Base-by-base conservation (phyloP, 2,329 filamentous ascomycete species). In the Verticillium albo-atrum region DNA sequence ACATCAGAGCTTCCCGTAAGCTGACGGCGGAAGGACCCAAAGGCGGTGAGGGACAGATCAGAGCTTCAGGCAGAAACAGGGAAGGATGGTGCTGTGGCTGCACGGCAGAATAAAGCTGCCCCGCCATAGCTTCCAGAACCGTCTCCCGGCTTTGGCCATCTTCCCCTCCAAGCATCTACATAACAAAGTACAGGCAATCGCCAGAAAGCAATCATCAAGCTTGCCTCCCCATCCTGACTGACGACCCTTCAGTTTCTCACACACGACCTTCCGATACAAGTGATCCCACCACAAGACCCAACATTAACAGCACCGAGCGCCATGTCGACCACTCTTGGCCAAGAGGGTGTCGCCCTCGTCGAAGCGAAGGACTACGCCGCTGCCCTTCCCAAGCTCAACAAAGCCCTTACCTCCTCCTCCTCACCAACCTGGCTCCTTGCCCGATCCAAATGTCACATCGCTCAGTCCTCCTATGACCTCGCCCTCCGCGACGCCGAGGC, bases 341-440 rank as follows among this genome's bases (percentile, higher is more conserved):
- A 80, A 47, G 69, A 82, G 62, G 92, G 92, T 67, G 77, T 96
- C 56, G 79, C 80, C 37, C 82, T 91, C 59, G 80, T 91, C 60
- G 76, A 84, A 28, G 77, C 75, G 9, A 82, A 82, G 56, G 82
- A 93, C 61, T 94, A 86, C 73, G 76, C 81, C 5, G 79, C 81
- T 54, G 92, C 91, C 52, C 84, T 97, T 65, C 72, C 78, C 35
- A 82, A 87, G 66, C 89, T 89, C 63, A 89, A 89, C 7, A 74
- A 78, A 42, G 91, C 91, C 6, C 78, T 96, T 34, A 76, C 85
- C 62, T 80, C 80, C 14, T 86, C 88, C 0, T 79, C 78, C 42
- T 91, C 90, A 3, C 89, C 91, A 1, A 76, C 83, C 55, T 97
- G 95, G 84, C 89, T 94, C 63, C 85, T 95, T 63, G 87, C 89